phyloP scores from a whole-genome alignment of 1,284 basidiomycete species.

The Chalciporus sp. region DNA sequence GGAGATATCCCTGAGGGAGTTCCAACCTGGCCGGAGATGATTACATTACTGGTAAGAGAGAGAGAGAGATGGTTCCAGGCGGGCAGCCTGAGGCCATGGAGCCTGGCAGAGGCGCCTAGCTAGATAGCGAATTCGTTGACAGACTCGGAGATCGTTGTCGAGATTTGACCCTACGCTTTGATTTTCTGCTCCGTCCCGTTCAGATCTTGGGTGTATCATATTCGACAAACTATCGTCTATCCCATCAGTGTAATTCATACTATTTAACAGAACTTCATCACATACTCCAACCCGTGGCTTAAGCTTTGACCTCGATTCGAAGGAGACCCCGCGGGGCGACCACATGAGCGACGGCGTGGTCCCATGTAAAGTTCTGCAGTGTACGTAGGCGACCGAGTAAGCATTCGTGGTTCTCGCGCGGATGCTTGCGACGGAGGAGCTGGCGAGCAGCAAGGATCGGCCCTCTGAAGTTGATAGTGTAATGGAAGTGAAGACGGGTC shows the following conservation, averaged over 20 bases:
- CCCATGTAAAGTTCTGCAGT: too few relatives aligned
- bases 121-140: conserved; percentile 26
- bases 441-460: too few relatives aligned
- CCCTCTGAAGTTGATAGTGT: too few relatives aligned
- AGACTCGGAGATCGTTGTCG: conserved; percentile 9
- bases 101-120: conserved; percentile 26
- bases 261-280: not conserved
- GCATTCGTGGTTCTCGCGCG: too few relatives aligned
- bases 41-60: conserved; percentile 20
- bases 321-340: conserved; percentile 34
- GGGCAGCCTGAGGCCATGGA: not conserved
- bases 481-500: too few relatives aligned
- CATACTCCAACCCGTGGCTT: conserved; percentile 3
- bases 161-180: conserved; percentile 20
- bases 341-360: too few relatives aligned
- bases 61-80: conserved; percentile 2
- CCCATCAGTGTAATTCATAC: conserved; percentile 2
- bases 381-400: too few relatives aligned
- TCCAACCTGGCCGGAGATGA: conserved; percentile 2
- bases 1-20: conserved; percentile 1
- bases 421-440: too few relatives aligned
- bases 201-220: not conserved
- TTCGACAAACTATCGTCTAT: conserved; percentile 11
- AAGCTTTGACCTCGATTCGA: conserved; percentile 4
- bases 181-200: not conserved